A percentile compares a stretch with the other conserved stretches of the same genome.
phyloP scores from a whole-genome alignment of 495 filamentous ascomycete genomes.

The Penicillium paradoxum region DNA sequence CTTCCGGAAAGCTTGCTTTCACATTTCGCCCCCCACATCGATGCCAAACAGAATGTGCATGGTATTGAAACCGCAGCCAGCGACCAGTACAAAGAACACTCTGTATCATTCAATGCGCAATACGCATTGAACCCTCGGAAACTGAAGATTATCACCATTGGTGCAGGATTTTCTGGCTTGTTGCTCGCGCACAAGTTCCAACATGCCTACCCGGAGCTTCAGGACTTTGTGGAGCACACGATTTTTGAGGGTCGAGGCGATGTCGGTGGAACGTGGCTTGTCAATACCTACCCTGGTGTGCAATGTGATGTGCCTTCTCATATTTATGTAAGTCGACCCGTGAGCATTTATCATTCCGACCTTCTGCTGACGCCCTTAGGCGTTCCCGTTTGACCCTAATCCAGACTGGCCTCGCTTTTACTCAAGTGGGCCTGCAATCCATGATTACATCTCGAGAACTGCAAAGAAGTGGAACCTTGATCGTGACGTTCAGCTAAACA shows the following conservation, averaged over 20 bases:
- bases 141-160: conserved; percentile 40
- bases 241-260: conserved; percentile 47
- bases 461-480: conserved; percentile 52
- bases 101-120: conserved; percentile 15
- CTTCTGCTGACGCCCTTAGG: not conserved
- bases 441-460: conserved; percentile 49
- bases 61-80: not conserved
- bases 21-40: not conserved
- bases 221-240: conserved; percentile 41
- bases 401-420: conserved; percentile 54
- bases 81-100: not conserved
- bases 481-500: conserved; percentile 39
- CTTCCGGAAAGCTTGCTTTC: not conserved
- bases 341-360: not conserved
- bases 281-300: conserved; percentile 51
- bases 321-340: conserved; percentile 21
- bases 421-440: conserved; percentile 53
- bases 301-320: conserved; percentile 56
- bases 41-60: not conserved
- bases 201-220: conserved; percentile 29
- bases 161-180: conserved; percentile 50
- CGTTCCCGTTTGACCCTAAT: conserved; percentile 54
- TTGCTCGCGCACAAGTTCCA: conserved; percentile 37
- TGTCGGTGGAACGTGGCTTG: conserved; percentile 48
- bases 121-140: conserved; percentile 22